These are phyloP conservation scores for Lactarius hengduanensis DNA, from an alignment of 768 basidiomycete species.

Conservation along the genomic window DNA sequence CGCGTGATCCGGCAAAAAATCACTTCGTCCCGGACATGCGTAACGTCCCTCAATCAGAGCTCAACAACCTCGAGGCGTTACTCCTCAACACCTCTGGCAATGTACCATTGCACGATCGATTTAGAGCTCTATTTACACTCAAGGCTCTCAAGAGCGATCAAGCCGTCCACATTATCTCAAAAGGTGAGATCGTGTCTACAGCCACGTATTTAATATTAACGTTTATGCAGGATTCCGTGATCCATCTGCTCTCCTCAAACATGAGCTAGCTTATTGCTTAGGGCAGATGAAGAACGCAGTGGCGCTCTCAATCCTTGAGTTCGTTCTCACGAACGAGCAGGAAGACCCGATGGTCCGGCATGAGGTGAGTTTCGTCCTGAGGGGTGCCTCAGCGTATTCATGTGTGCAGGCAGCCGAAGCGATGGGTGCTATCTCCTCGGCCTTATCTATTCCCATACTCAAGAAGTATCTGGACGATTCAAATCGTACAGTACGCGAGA, in stretches of 20 bases:
- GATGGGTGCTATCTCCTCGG: conserved; percentile 86
- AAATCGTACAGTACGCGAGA: conserved; percentile 81
- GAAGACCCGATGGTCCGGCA: conserved; percentile 98
- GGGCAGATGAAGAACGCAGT: conserved; percentile 79
- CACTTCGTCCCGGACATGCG: conserved; percentile 12
- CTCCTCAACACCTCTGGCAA: conserved; percentile 76
- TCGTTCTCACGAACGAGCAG: conserved; percentile 61
- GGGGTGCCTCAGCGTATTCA: conserved; percentile 26
- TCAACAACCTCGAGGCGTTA: conserved; percentile 65
- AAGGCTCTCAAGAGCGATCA: conserved; percentile 78
- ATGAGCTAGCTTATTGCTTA: conserved; percentile 95
- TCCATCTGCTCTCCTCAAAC: conserved; percentile 87
- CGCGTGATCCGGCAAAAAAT: conserved; percentile 12
- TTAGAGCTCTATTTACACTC: conserved; percentile 88
- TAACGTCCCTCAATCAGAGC: conserved; percentile 48
- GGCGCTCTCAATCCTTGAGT: conserved; percentile 78
- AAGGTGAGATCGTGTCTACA: conserved; percentile 49
- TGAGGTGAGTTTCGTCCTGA: conserved; percentile 53
- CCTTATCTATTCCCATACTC: conserved; percentile 65
- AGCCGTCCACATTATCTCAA: conserved; percentile 81
- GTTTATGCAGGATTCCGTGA: conserved; percentile 71
- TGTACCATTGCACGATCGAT: conserved; percentile 81
- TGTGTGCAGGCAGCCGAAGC: conserved; percentile 87
- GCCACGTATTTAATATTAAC: neutral
- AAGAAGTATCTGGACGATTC: conserved; percentile 68